Base-by-base conservation (phyloP, 2,329 filamentous ascomycete species). In the Ceratocystis huliohia region DNA sequence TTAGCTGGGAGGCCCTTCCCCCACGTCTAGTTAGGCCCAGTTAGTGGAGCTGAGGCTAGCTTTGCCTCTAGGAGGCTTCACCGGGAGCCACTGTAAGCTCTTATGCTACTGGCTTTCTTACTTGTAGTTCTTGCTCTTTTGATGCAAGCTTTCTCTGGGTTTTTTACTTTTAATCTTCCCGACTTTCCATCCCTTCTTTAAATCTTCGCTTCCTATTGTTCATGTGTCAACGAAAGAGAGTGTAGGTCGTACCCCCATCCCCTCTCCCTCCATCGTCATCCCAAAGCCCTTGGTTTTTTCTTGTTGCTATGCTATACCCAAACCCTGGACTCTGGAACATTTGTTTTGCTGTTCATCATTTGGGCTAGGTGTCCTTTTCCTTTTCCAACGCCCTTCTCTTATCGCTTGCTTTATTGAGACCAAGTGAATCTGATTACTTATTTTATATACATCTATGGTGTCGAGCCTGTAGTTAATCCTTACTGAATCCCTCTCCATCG, bases 391-490 rank as follows among this genome's bases (percentile, higher is more conserved):
- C 15, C 59, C 46, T 57, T 66, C 50, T 66, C 46, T 17, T 22
- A 20, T 44, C 13, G 59, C 30, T 33, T 57, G 6, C 37, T 62
- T 62, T 30, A 20, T 41, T 64, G 22, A 41, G 13, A 22, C 30
- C 44, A 33, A 63, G 30, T 17, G 57, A 61, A 56, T 25, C 56
- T 48, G 65, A 50, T 37, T 48, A 50, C 65, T 63, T 48, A 46
- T 62, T 59, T 63, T 48, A 46, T 62, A 62, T 62, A 62, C 20
- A 13, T 65, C 53, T 48, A 41, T 65, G 30, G 33, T 56, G 48
- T 44, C 63, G 2, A 28, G 30, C 30, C 7, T 30, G 22, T 57
- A 57, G 53, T 57, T 25, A 57, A 57, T 28, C 53, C 28, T 20
- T 50, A 41, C 37, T 25, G n/a, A 20, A 30, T 57, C 28, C 53